Evolutionary conservation across 2,329 filamentous ascomycete species (phyloP), one percentile per base, ranked within the genome.

Genomic region (Talaromyces sp.): DNA sequence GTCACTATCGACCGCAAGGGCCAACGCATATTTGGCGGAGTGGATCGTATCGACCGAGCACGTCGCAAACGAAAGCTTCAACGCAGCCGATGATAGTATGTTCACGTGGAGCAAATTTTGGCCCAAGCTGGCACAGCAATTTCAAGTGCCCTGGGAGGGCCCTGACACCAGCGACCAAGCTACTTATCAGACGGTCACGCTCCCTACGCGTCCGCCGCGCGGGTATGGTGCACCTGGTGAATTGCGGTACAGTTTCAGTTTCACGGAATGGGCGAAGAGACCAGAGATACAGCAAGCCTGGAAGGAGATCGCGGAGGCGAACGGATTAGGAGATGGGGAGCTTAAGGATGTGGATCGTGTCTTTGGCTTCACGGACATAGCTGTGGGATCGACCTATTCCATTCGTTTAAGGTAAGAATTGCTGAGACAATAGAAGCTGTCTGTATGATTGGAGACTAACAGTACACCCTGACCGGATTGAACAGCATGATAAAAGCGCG

Each of bases 61-160:
- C 4, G 72, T 75, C 8, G 65, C 60, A 47, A 73, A 80, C 53
- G 64, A 82, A 60, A 75, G 71, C 14, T 82, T 82, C 66, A 83
- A 83, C 53, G 74, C 75, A 0, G 65, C 65, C 29, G 79, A 84
- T 46, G 75, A 72, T 4, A 72, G 67, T 13, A 66, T 70, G 0
- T 75, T 81, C 17, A 77, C 75, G 1, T 81, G 76, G 74, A 77
- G 77, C 1, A 70, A 73, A 20, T 74, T 81, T 51, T 82, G 77
- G 75, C 73, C 75, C 0, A 72, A 75, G 54, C 64, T 27, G 24
- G 24, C 24, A 27, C 24, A 27, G 9, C 60, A 70, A 71, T 0
- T 66, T 78, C 0, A 60, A 67, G 11, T 76, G 74, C 61, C 66
- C 24, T 27, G 24, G 24, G 9, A 27, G 24, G 61, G 63, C 4